These are phyloP conservation scores for Pseudogymnoascus sp. DNA, from an alignment of 2,329 filamentous ascomycete genomes.

Conservation along the genomic window DNA sequence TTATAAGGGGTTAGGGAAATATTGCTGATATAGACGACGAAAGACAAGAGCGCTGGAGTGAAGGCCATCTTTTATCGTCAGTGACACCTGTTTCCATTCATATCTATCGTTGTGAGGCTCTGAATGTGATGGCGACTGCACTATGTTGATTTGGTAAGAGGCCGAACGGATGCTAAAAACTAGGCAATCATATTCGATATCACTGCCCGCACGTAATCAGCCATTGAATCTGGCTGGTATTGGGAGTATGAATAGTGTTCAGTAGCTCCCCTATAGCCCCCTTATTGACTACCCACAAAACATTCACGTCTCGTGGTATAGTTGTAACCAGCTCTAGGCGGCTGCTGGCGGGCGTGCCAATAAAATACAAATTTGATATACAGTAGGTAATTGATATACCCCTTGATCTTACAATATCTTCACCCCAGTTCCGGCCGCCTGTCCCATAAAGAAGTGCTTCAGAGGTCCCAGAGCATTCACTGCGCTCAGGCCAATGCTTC, in stretches of 20 bases:
- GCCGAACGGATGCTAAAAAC: neutral
- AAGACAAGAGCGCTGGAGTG: neutral
- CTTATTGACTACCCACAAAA: neutral
- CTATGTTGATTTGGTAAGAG: neutral
- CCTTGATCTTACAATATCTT: constrained; percentile 32
- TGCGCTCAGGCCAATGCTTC: constrained; percentile 66
- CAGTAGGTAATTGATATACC: neutral
- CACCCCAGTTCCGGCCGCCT: constrained; percentile 47
- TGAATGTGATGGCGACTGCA: neutral
- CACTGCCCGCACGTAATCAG: neutral
- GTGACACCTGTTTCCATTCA: neutral
- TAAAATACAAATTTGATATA: constrained; percentile 6
- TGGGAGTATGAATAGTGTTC: neutral
- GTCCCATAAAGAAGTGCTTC: constrained; percentile 80
- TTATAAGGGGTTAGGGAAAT: neutral
- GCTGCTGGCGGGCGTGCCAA: neutral
- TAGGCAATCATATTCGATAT: neutral
- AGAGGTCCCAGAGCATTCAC: constrained; percentile 67
- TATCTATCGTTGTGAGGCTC: neutral
- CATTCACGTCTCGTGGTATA: neutral
- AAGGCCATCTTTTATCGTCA: neutral
- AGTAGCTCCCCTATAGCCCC: neutral
- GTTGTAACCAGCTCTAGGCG: neutral
- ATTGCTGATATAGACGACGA: neutral
- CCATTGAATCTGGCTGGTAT: neutral